These are phyloP conservation scores for Arbutus unedo DNA, from an alignment of 148 eudicot genomes.

Conservation along the genomic window DNA sequence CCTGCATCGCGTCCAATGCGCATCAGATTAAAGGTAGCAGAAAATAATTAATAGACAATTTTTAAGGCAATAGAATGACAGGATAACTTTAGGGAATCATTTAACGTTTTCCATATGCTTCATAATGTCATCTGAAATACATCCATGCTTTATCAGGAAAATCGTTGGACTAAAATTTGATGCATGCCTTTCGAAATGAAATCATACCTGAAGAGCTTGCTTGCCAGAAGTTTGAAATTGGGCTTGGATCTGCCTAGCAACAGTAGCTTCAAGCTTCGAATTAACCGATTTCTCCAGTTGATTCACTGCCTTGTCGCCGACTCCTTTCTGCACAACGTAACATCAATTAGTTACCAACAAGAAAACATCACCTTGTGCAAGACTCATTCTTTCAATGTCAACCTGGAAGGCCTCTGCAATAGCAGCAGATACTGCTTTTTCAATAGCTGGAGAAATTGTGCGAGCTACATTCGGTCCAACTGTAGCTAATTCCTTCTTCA, in stretches of 20 bases:
- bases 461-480: constrained; percentile 75
- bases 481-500: constrained; percentile 75
- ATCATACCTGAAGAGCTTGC: constrained; percentile 83
- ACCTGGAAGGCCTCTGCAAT: constrained; percentile 87
- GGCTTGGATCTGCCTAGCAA: constrained; percentile 78
- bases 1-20: neutral
- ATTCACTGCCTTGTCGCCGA: constrained; percentile 83
- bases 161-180: neutral
- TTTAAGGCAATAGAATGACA: neutral
- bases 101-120: neutral
- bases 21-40: too few relatives aligned
- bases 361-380: neutral
- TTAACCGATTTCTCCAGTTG: constrained; percentile 79
- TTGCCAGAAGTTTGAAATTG: constrained; percentile 94
- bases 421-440: constrained; percentile 65
- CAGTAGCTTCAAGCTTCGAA: constrained; percentile 71
- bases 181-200: neutral
- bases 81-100: neutral
- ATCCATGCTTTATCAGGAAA: neutral
- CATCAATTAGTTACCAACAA: constrained; percentile 16
- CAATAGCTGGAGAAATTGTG: constrained; percentile 59
- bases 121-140: neutral
- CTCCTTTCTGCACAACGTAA: constrained; percentile 59
- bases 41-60: neutral
- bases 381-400: constrained; percentile 12